Base-by-base conservation (phyloP, 2,329 filamentous ascomycete genomes). In the Apiospora marii region DNA sequence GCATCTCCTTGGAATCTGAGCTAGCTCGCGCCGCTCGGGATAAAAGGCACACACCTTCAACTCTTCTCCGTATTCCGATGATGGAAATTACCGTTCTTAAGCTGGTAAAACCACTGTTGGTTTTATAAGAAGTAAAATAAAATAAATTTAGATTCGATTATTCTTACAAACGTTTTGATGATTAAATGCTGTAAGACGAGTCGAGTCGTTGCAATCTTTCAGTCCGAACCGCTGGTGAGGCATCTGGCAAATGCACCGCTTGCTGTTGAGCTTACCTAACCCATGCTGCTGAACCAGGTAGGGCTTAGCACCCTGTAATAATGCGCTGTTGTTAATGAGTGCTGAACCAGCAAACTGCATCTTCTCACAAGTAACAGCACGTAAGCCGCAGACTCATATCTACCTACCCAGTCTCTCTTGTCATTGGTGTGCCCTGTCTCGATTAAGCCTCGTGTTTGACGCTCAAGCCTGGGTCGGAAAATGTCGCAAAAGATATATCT, bases 201-300 rank as follows among this genome's bases (percentile, higher is more conserved):
- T 30, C 13, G 27, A 58, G 51, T 7, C 16, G 51, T 58, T 34
- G 16, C 51, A 34, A 14, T 34, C 14, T 58, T 53, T 24, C 51
- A 19, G 30, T 13, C 51, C 51, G 51, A 10, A 58, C 12, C 13
- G 49, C 49, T 53, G 49, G 49, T 30, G 27, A 30, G 24, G 49
- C 12, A 53, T 34, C 51, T 34, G 30, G 49, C n/a, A 24, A 61
- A n/a, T 61, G 19, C 53, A 61, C 37, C 53, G 37, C 4, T n/a
- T 37, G 19, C 53, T 30, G 53, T 61, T n/a, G 53, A 37, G 53
- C 53, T 61, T 37, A 37, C 53, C 53, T 61, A 61, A 61, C 30
- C 53, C 53, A 61, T n/a, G 30, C 30, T 22, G 46, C 46, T 49
- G 30, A 37, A 13, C 53, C 53, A 49, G 46, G 46, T 30, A 58